Percentiles rank a stretch among this genome's conserved stretches.
These are phyloP conservation scores for Xerocomus spinulosus DNA, from an alignment of 768 basidiomycete species.

Conservation along the genomic window DNA sequence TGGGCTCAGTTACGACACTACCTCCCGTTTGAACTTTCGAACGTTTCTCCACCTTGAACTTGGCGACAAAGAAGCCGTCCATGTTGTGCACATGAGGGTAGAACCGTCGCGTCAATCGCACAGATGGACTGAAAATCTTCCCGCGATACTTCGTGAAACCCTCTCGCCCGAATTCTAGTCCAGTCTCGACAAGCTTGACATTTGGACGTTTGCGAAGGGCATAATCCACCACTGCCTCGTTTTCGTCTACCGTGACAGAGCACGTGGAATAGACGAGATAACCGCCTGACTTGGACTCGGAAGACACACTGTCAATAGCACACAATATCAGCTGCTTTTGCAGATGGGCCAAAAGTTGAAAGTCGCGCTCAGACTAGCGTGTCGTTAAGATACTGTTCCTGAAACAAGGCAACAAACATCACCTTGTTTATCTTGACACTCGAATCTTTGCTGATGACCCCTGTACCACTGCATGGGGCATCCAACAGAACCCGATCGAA, in stretches of 20 bases:
- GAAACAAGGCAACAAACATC: constrained; percentile 7
- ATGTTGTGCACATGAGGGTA: constrained; percentile 99
- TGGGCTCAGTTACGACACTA: constrained; percentile 20
- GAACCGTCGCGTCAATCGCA: constrained; percentile 82
- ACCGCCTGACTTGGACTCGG: constrained; percentile 87
- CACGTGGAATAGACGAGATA: constrained; percentile 98
- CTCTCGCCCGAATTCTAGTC: constrained; percentile 88
- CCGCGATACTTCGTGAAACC: constrained; percentile 90
- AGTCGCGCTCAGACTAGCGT: constrained; percentile 85
- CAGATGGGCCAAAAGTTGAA: constrained; percentile 90
- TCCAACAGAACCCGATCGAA: constrained; percentile 97
- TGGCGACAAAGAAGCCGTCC: constrained; percentile 99
- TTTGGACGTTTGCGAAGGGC: constrained; percentile 93
- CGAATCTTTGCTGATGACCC: constrained; percentile 96
- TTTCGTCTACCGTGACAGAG: constrained; percentile 96
- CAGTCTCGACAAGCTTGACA: constrained; percentile 87
- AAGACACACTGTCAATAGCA: constrained; percentile 92
- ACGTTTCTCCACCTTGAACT: constrained; percentile 90
- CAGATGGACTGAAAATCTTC: constrained; percentile 76
- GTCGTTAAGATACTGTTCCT: constrained; percentile 1
- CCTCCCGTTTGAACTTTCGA: constrained; percentile 44
- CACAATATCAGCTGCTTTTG: constrained; percentile 98
- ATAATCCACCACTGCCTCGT: constrained; percentile 97
- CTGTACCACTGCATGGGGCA: constrained; percentile 97
- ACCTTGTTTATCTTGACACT: constrained; percentile 99